These are phyloP conservation scores for Dryas integrifolia DNA, from an alignment of 331 rosid genomes.

Conservation along the genomic window DNA sequence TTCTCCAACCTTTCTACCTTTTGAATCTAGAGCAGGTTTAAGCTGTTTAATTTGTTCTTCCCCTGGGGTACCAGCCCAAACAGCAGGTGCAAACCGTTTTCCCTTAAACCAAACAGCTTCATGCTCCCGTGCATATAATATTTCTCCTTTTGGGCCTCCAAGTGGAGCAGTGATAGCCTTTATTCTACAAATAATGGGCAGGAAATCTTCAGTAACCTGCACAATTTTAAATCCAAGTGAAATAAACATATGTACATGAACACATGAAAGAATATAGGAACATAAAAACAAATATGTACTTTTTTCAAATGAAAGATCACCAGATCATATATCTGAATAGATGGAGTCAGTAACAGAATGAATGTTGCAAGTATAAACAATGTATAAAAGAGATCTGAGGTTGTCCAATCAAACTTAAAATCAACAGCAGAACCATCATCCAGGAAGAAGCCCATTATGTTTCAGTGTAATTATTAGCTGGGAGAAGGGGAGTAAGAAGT, in stretches of 20 bases:
- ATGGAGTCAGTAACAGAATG: background rate
- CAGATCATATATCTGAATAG: background rate
- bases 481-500: too few species aligned
- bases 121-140: conserved; percentile 78
- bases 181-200: conserved; percentile 74
- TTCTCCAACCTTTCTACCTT: conserved; percentile 89
- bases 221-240: conserved; percentile 7
- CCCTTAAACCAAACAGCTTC: conserved; percentile 98
- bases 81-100: conserved; percentile 62
- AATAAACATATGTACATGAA: background rate
- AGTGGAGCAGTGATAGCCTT: conserved; percentile 71
- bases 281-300: background rate
- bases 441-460: too few species aligned
- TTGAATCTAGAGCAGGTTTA: conserved; percentile 86
- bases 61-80: conserved; percentile 80
- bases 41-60: conserved; percentile 84
- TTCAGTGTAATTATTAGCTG: too few species aligned
- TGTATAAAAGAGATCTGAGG: too few species aligned
- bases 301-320: background rate
- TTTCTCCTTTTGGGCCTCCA: conserved; percentile 92
- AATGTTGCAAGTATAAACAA: too few species aligned
- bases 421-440: too few species aligned
- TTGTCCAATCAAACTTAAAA: too few species aligned
- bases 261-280: background rate
- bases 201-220: conserved; percentile 82